Conservation (phyloP, 208 protist genomes). For the Leishmania gerbilli region DNA sequence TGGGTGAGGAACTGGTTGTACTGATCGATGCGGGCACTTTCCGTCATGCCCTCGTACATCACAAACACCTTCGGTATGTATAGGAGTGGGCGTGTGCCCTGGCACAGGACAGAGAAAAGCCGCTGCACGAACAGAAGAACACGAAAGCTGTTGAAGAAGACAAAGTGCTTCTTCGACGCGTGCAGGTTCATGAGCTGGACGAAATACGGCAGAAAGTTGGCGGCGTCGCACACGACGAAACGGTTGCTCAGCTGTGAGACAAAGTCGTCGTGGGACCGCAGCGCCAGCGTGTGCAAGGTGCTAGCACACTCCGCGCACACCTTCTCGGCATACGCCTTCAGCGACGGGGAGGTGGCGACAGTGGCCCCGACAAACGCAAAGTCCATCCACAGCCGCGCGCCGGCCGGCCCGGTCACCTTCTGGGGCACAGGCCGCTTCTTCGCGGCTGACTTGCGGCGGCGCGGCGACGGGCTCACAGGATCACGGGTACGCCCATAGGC, state of each 20-base stretch:
- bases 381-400: slow-evolving; percentile 39
- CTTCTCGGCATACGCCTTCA: slow-evolving; percentile 45
- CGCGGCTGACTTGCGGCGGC: background rate
- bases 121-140: slow-evolving; percentile 73
- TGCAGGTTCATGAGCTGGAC: slow-evolving; percentile 90
- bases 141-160: slow-evolving; percentile 89
- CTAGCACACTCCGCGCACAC: slow-evolving; percentile 30
- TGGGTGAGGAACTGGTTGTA: slow-evolving; percentile 88
- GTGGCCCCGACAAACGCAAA: slow-evolving; percentile 88
- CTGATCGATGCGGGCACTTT: slow-evolving; percentile 72
- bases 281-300: slow-evolving; percentile 40
- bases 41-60: slow-evolving; percentile 89
- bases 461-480: background rate
- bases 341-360: slow-evolving; percentile 56
- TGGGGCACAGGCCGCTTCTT: background rate
- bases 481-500: slow-evolving; percentile 10
- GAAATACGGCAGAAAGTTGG: slow-evolving; percentile 70
- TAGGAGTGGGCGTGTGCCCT: slow-evolving; percentile 54
- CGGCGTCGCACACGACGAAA: slow-evolving; percentile 70
- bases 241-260: slow-evolving; percentile 75
- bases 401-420: background rate
- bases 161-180: slow-evolving; percentile 90
- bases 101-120: slow-evolving; percentile 51
- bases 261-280: slow-evolving; percentile 57
- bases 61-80: slow-evolving; percentile 72